Evolutionary conservation across 805 yeast species (phyloP).

Genomic region (Lachancea meyersii): DNA sequence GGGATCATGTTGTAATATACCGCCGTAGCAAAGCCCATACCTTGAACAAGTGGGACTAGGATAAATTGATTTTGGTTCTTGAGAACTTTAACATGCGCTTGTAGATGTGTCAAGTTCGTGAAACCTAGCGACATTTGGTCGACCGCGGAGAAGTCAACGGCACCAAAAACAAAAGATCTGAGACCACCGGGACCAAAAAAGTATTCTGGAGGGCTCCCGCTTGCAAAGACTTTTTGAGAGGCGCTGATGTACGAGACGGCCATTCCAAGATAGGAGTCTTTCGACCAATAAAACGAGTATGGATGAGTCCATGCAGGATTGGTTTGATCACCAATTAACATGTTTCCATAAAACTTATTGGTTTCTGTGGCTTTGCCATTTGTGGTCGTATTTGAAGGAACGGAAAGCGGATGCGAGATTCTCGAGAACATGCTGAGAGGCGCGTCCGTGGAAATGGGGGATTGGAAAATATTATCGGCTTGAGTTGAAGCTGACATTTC

Average conservation of each 20-base stretch:
- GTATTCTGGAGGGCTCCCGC: slow-evolving; percentile 48
- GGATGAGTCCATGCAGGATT: slow-evolving; percentile 80
- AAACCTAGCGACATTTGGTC: slow-evolving; percentile 24
- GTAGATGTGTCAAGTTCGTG: slow-evolving; percentile 31
- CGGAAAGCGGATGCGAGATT: slow-evolving; percentile 33
- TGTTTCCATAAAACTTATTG: slow-evolving; percentile 72
- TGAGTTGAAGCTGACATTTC: slow-evolving; percentile 4
- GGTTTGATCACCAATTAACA: slow-evolving; percentile 59
- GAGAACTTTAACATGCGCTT: slow-evolving; percentile 30
- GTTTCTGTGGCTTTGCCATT: slow-evolving; percentile 50
- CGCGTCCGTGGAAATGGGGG: slow-evolving; percentile 37
- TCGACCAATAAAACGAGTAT: slow-evolving; percentile 63
- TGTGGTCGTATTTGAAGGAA: slow-evolving; percentile 13
- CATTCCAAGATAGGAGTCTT: slow-evolving; percentile 48
- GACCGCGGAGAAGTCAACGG: slow-evolving; percentile 36
- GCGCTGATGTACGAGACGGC: slow-evolving; percentile 60
- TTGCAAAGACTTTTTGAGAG: slow-evolving; percentile 62
- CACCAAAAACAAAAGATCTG: slow-evolving; percentile 49
- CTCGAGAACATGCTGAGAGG: slow-evolving; percentile 44
- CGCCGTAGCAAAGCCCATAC: slow-evolving; percentile 76
- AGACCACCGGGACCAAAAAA: slow-evolving; percentile 65
- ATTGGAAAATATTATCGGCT: slow-evolving; percentile 8
- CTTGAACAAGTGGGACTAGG: slow-evolving; percentile 63
- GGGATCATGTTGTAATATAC: slow-evolving; percentile 50
- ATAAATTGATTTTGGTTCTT: slow-evolving; percentile 35